Evolutionary conservation across 2,329 filamentous ascomycete species (phyloP), one percentile per base, ranked within the genome.

Genomic region (Emmonsiellopsis sp.): DNA sequence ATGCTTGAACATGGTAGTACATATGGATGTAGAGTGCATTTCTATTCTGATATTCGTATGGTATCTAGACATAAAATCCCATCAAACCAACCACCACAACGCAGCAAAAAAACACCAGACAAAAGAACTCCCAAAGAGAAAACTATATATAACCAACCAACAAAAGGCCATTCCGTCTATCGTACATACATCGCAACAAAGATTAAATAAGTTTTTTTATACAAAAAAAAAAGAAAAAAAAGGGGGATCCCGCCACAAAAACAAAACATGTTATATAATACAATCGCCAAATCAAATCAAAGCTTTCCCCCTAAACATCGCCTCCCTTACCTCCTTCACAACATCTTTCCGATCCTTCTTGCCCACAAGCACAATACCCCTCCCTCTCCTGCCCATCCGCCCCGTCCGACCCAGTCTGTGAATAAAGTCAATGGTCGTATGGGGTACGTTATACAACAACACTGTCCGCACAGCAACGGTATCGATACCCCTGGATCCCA

Each of bases 341-440:
- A 97, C 82, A 69, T 97, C 92, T 65, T 86, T 87, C 51, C 93
- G 78, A 68, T 97, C 93, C 57, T 90, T 81, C 68, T 87, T 92
- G 57, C 91, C 92, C 1, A 96, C 88, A 37, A 98, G 74, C 32
- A 97, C 91, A 58, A 97, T 84, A 17, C 90, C 93, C 53, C 91
- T 80, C 13, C 93, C 93, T 67, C 93, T 81, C 57, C 90, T 81
- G 2, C 90, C 90, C 89, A 97, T 97, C 36, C 93, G 82, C 0
- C 93, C 93, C 1, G 93, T 89, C 54, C 93, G 81, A 13, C 93
- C 93, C 4, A 97, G 81, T 13, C 94, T 86, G 70, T 98, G 94
- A 64, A 98, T 96, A 64, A 98, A 98, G 70, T 98, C 94, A 56
- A 98, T 94, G 0, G 90, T 95, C 0, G 88, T 95, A 66, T 97